Base-by-base conservation (phyloP, 352 stramenopile species). In the Phytophthora ohioensis region DNA sequence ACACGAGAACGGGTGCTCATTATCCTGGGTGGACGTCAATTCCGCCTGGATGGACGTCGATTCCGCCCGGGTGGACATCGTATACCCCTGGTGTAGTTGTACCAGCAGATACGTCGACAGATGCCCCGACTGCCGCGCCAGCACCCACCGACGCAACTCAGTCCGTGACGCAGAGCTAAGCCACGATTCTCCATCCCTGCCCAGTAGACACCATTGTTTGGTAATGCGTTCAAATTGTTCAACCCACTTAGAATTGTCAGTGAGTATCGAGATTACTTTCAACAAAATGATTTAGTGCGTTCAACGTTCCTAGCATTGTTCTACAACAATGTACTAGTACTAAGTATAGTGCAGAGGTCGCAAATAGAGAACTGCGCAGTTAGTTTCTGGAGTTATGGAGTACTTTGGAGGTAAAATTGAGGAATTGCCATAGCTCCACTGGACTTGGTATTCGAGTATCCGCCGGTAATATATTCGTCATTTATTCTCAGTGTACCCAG, bases 41-140 rank as follows among this genome's bases (percentile, higher is more conserved):
- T 58, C 49, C 57, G 4, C 65, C 65, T 34, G 65, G 65, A 7
- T 73, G 57, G 65, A 69, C 58, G 15, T 58, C 64, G 31, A 54
- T 65, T 53, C 52, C 67, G 6, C 67, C 67, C 32, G 67, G 67
- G n/a, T 74, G 67, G 67, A 75, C 61, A 47, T 63, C 62, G 31
- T 71, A 71, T 60, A 76, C 63, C 11, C 63, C 69, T 51, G 69
- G 62, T 13, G 69, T 72, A 38, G 63, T 71, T 5, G 48, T 49
- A 57, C 67, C 67, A 46, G 60, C 49, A 43, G 64, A n/a, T 46
- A 31, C 43, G 2, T 10, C 45, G 15, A 52, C 35, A 8, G 11
- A 32, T 42, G 30, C 49, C 57, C 10, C 54, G 13, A 35, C 48
- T 51, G 56, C 27, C 4, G 42, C 47, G 15, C 32, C 55, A 11